Percentiles rank a stretch among this genome's conserved stretches.
phyloP scores from a whole-genome alignment of 805 yeast species.

The Ogataea chonburiensis region DNA sequence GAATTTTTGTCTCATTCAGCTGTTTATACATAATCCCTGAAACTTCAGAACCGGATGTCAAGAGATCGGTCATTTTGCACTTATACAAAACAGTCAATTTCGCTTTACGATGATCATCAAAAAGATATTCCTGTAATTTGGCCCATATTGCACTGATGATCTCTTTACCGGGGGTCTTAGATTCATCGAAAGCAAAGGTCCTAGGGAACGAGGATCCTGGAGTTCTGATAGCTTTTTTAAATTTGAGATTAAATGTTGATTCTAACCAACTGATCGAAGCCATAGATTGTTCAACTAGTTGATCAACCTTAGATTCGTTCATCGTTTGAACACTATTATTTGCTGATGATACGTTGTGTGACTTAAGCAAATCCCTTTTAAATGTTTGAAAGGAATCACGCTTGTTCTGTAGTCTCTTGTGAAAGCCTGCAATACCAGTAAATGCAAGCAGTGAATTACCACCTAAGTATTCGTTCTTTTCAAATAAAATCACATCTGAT shows the following conservation, averaged over 20 bases:
- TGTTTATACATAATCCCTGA: constrained; percentile 27
- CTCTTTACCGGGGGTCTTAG: constrained; percentile 57
- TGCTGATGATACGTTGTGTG: too few relatives aligned
- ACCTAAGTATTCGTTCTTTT: constrained; percentile 55
- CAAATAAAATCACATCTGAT: constrained; percentile 52
- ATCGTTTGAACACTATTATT: too few relatives aligned
- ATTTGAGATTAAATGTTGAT: constrained; percentile 55
- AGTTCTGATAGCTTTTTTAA: constrained; percentile 8
- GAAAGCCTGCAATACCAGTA: constrained; percentile 67
- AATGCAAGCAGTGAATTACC: constrained; percentile 65
- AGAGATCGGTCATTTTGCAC: constrained; percentile 39
- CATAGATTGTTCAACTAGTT: constrained; percentile 56
- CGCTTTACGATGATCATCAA: too few relatives aligned
- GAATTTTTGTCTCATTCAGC: constrained; percentile 26
- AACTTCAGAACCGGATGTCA: constrained; percentile 26
- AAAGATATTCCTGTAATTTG: constrained; percentile 47
- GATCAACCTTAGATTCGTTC: constrained; percentile 25
- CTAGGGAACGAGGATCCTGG: constrained; percentile 18
- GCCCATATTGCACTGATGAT: constrained; percentile 51
- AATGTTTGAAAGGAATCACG: constrained; percentile 66
- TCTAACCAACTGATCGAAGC: constrained; percentile 74
- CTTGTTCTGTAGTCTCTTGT: constrained; percentile 42
- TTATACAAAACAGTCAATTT: constrained; percentile 29
- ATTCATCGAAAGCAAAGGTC: constrained; percentile 12
- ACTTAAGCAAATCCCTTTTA: constrained; percentile 58